Conservation (phyloP, 306 rosid species). For the Quercus bicolor region DNA sequence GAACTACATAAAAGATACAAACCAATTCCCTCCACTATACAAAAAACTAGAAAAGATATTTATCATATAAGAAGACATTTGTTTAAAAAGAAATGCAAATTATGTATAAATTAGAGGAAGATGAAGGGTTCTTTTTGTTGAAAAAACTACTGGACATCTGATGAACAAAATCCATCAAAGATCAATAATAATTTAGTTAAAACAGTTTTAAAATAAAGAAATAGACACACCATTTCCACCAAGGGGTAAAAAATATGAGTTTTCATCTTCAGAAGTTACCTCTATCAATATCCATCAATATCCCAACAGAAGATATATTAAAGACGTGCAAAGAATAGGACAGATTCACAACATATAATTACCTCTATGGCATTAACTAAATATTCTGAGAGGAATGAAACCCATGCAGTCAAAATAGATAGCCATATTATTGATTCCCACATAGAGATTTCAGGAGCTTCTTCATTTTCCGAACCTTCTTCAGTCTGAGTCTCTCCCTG, state of each 20-base stretch:
- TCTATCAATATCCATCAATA: not conserved
- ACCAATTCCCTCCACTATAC: not conserved
- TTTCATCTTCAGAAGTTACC: not conserved
- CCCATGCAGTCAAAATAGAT: constrained; percentile 63
- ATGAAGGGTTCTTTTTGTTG: not conserved
- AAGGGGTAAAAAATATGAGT: not conserved
- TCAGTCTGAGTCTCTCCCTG: too few relatives aligned
- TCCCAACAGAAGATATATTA: not conserved
- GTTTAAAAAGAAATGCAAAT: not conserved
- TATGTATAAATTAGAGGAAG: not conserved
- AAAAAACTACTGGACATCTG: not conserved
- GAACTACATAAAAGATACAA: not conserved
- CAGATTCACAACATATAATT: not conserved
- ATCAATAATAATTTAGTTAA: not conserved
- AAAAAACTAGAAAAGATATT: not conserved
- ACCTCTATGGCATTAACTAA: constrained; percentile 80
- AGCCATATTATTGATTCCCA: constrained; percentile 88
- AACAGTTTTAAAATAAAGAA: not conserved
- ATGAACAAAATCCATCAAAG: not conserved
- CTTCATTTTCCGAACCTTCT: constrained; percentile 41
- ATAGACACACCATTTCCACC: not conserved
- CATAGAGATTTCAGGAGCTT: constrained; percentile 65
- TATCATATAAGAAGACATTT: not conserved
- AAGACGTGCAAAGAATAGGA: not conserved
- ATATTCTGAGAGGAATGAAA: constrained; percentile 70